Percentiles rank a stretch among this genome's conserved stretches.
These are phyloP conservation scores for Artemisia argyi DNA, from an alignment of 129 eudicot species.

Conservation along the genomic window DNA sequence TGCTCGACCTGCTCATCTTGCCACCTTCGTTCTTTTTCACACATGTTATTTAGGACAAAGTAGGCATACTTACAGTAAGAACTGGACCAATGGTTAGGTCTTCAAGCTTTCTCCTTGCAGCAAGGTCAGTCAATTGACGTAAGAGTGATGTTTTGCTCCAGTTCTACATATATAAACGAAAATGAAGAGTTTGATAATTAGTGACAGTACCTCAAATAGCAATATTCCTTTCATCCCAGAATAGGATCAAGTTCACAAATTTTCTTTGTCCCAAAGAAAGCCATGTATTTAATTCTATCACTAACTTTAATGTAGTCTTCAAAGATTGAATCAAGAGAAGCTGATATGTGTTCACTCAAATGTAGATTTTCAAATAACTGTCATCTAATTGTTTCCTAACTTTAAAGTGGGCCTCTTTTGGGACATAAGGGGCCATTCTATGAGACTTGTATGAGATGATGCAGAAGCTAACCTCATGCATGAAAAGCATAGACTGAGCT, in stretches of 20 bases:
- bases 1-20: background rate
- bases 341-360: background rate
- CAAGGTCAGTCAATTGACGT: conserved; percentile 65
- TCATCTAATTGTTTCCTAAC: background rate
- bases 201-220: background rate
- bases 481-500: conserved; percentile 87
- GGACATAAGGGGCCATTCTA: background rate
- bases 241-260: conserved; percentile 4
- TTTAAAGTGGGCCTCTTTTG: background rate
- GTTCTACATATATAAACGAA: conserved; percentile 50
- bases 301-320: background rate
- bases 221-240: background rate
- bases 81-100: conserved; percentile 96
- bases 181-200: background rate
- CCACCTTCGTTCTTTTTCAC: background rate
- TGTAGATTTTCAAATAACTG: background rate
- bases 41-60: background rate
- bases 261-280: background rate
- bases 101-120: conserved; percentile 89
- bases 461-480: conserved; percentile 73
- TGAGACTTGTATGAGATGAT: background rate
- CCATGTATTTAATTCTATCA: background rate
- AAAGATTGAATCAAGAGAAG: background rate
- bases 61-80: conserved; percentile 66
- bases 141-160: conserved; percentile 75